Conservation (phyloP, 164 flowering plant species). For the Annona squamosa region DNA sequence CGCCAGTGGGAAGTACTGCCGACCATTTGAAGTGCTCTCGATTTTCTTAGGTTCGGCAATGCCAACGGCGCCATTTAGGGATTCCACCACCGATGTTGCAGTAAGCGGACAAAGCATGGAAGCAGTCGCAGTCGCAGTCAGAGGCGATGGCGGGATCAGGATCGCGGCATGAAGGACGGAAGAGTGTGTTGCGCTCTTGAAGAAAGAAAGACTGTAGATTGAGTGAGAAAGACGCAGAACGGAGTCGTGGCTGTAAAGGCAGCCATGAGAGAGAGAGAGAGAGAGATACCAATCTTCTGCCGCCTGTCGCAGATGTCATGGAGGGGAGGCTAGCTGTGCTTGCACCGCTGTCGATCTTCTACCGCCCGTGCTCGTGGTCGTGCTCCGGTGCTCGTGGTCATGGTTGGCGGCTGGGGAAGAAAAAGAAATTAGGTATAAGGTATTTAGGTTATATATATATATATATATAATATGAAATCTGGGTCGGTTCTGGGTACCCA, state of each 20-base stretch:
- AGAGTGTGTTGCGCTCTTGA: constrained; percentile 12
- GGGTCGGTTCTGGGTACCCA: too few species aligned
- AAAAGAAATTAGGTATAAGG: too few species aligned
- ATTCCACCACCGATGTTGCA: constrained; percentile 32
- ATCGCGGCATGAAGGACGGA: constrained; percentile 18
- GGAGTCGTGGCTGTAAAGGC: neutral
- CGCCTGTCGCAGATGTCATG: too few species aligned
- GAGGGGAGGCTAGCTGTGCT: too few species aligned
- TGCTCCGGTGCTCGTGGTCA: too few species aligned
- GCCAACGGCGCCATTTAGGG: constrained; percentile 50
- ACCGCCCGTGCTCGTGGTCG: too few species aligned
- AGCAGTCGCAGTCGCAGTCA: constrained; percentile 6
- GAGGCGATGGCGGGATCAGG: constrained; percentile 8
- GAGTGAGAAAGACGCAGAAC: constrained; percentile 2
- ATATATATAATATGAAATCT: too few species aligned
- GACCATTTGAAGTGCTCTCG: constrained; percentile 38
- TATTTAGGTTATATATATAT: too few species aligned
- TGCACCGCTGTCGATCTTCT: too few species aligned
- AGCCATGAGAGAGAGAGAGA: constrained; percentile 7
- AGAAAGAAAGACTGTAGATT: constrained; percentile 17
- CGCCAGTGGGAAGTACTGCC: constrained; percentile 81
- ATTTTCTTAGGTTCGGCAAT: constrained; percentile 16
- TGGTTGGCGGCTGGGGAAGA: too few species aligned
- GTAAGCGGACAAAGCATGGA: constrained; percentile 9
- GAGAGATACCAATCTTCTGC: too few species aligned